A percentile compares a stretch with the other conserved stretches of the same genome.
Evolutionary conservation across 2,329 filamentous ascomycete genomes (phyloP).

Genomic region (Daldinia sp.): DNA sequence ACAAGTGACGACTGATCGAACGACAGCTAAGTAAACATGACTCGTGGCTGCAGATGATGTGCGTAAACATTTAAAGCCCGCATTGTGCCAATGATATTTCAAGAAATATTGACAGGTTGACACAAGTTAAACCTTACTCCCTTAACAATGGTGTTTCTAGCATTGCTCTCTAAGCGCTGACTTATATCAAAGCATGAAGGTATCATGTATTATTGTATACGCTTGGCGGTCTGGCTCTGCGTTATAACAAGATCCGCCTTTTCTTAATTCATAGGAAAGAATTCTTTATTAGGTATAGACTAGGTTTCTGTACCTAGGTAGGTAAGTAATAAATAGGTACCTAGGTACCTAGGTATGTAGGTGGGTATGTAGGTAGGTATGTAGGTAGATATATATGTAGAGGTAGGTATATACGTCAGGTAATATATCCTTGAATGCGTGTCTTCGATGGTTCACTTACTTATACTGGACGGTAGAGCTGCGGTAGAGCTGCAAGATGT

Average conservation of each 20-base stretch:
- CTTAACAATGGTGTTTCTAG: background rate
- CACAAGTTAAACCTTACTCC: background rate
- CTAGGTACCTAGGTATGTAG: too few species aligned
- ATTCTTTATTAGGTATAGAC: too few species aligned
- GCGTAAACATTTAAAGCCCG: background rate
- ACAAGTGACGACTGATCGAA: background rate
- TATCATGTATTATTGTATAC: background rate
- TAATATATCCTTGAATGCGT: background rate
- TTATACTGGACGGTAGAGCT: background rate
- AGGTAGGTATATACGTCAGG: background rate
- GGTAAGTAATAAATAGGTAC: too few species aligned
- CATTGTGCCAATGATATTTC: conserved; percentile 3
- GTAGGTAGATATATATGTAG: too few species aligned
- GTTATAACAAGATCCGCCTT: background rate
- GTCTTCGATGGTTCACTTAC: background rate
- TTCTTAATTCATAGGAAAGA: too few species aligned
- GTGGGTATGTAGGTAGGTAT: too few species aligned
- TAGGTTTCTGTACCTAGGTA: too few species aligned
- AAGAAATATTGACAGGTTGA: background rate
- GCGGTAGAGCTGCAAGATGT: background rate
- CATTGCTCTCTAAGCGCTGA: conserved; percentile 3
- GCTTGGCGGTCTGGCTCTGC: background rate
- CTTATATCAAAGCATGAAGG: background rate
- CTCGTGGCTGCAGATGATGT: conserved; percentile 11
- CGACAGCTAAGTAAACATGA: conserved; percentile 8